Base-by-base conservation (phyloP, 768 basidiomycete genomes). In the Collybiopsis confluens region DNA sequence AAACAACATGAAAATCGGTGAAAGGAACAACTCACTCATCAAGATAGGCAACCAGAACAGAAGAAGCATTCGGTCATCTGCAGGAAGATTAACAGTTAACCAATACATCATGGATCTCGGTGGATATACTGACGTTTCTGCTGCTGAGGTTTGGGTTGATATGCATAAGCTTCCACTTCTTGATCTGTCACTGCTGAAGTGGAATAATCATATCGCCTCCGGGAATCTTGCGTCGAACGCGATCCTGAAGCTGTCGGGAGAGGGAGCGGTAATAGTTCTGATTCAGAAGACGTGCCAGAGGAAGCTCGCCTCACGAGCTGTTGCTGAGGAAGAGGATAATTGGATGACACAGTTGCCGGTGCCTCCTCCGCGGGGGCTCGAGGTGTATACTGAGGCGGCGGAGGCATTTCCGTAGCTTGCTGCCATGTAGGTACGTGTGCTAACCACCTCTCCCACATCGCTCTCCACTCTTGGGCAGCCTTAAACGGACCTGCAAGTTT, bases 1-100 rank as follows among this genome's bases (percentile, higher is more conserved):
- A 43, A 33, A 51, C 23, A 10, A n/a, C 23, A 44, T 15, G 13
- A 27, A n/a, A 24, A 49, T 15, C 9, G 35, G 49, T 18, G 38
- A 7, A 33, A 62, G 30, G 26, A 46, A 40, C 8, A 9, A 82
- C 89, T 73, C 61, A 92, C 90, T 68, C 55, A 92, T 67, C 8
- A 93, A 73, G 62, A 92, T 89, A 16, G 90, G 90, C 60, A 93
- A 74, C 90, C 90, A 93, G 73, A 93, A 93, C 38, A 87, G 64
- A 33, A 90, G 62, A 43, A 93, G 79, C 90, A 93, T 93, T 38
- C 83, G 84, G 65, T 93, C 90, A 69, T 86, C 89, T 91, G 61
- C 11, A 54, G 26, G 49, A 49, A 52, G 23, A 64, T 53, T 27
- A 36, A 30, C 35, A 63, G 40, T 54, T 4, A 35, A 18, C n/a